A percentile compares a stretch with the other conserved stretches of the same genome.
phyloP scores from a whole-genome alignment of 768 basidiomycete species.

The Suillus cothurnatus region DNA sequence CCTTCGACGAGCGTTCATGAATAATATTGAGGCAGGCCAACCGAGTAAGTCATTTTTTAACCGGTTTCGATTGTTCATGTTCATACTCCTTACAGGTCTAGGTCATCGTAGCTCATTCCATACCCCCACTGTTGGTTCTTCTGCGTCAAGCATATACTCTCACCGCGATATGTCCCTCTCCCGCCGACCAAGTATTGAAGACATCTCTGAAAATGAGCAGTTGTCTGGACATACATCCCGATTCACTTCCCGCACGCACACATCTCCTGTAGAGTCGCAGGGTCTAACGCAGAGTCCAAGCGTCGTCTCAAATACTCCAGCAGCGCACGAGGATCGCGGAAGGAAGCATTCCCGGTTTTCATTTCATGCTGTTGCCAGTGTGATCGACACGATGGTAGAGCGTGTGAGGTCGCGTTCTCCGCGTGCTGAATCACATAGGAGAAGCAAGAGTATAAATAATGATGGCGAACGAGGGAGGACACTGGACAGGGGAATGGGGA shows the following conservation, averaged over 20 bases:
- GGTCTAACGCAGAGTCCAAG: background rate
- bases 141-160: constrained; percentile 11
- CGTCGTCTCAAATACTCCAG: background rate
- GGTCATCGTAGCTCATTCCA: background rate
- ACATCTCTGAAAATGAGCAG: constrained; percentile 38
- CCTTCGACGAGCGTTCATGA: constrained; percentile 19
- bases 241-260: constrained; percentile 4
- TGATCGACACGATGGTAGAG: constrained; percentile 42
- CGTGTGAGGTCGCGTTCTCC: constrained; percentile 50
- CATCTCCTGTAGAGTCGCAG: background rate
- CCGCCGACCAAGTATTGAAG: constrained; percentile 41
- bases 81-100: background rate
- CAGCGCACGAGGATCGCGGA: constrained; percentile 26
- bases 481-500: constrained; percentile 30
- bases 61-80: background rate
- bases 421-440: constrained; percentile 16
- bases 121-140: constrained; percentile 4
- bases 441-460: constrained; percentile 16
- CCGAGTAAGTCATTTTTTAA: constrained; percentile 6
- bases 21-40: constrained; percentile 12
- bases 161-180: constrained; percentile 24
- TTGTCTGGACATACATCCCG: constrained; percentile 6
- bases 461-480: constrained; percentile 30
- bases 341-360: constrained; percentile 48
- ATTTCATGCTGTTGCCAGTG: constrained; percentile 51